A percentile compares a stretch with the other conserved stretches of the same genome.
These are phyloP conservation scores for Albophoma yamanashiensis DNA, from an alignment of 2,329 filamentous ascomycete genomes.

Conservation along the genomic window DNA sequence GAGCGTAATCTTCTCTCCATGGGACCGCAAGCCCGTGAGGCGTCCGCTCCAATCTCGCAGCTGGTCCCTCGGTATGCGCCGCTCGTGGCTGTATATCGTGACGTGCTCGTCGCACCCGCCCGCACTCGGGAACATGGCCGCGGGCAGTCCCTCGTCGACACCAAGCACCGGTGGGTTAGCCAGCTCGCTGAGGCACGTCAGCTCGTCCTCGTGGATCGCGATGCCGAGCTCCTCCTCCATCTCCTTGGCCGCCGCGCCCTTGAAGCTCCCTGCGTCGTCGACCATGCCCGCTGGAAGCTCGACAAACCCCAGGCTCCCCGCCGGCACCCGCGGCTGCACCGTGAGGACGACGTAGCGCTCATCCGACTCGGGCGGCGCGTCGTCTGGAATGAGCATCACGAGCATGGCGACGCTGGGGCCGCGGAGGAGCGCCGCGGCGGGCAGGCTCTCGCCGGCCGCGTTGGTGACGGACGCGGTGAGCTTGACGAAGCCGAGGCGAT, in stretches of 20 bases:
- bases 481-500: slow-evolving; percentile 46
- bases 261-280: slow-evolving; percentile 41
- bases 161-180: slow-evolving; percentile 21
- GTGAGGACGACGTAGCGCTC: slow-evolving; percentile 49
- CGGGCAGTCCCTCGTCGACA: slow-evolving; percentile 24
- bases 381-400: slow-evolving; percentile 43
- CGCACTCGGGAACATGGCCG: slow-evolving; percentile 45
- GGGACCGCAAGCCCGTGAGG: slow-evolving; percentile 44
- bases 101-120: slow-evolving; percentile 53
- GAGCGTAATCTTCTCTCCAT: slow-evolving; percentile 52
- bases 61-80: slow-evolving; percentile 35
- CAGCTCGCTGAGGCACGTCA: slow-evolving; percentile 42
- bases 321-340: slow-evolving; percentile 46
- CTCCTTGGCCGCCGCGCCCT: slow-evolving; percentile 47
- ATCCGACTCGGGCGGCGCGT: slow-evolving; percentile 22
- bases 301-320: slow-evolving; percentile 41
- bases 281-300: slow-evolving; percentile 52
- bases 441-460: slow-evolving; percentile 34
- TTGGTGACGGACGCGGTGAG: slow-evolving; percentile 38
- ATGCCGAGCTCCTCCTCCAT: slow-evolving; percentile 50
- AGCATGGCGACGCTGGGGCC: slow-evolving; percentile 53
- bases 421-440: slow-evolving; percentile 44
- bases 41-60: slow-evolving; percentile 45
- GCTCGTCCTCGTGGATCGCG: slow-evolving; percentile 33
- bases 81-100: slow-evolving; percentile 46